Evolutionary conservation across 2,329 filamentous ascomycete species (phyloP), one percentile per base, ranked within the genome.

Genomic region (Erysiphe neolycopersici): DNA sequence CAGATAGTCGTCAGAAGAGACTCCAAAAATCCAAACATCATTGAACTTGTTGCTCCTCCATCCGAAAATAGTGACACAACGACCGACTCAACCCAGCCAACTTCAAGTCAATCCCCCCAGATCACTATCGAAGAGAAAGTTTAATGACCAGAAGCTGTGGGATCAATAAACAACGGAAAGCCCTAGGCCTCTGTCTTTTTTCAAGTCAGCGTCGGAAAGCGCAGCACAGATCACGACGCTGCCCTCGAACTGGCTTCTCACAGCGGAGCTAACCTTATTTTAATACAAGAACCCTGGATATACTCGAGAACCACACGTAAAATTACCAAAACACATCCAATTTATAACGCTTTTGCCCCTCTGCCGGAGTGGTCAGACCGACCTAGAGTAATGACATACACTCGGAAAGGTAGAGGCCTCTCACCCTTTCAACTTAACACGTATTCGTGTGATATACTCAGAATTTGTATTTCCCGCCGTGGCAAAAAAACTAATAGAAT

Each of bases 341-440:
- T 10, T 17, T 38, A 16, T 8, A 5, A 18, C 1, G n/a, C 37
- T 38, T 17, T 38, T 13, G n/a, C 39, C 17, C 26, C 39, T 12
- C 26, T 41, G 30, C 39, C 39, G 14, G 14, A 30, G 9, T 41
- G n/a, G n/a, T n/a, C n/a, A n/a, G n/a, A n/a, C n/a, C n/a, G n/a
- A n/a, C n/a, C n/a, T n/a, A n/a, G n/a, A 16, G 39, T 17, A n/a
- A 41, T 41, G 39, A 41, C 26, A 13, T 41, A 41, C 29, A 41
- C 39, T 14, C 39, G 22, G 12, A 41, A 41, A 22, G 39, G 26
- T 11, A 30, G 39, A 16, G 29, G 26, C 14, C 39, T 41, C 14
- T 41, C 39, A 41, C 19, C 39, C 18, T 41, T n/a, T 17, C 26
- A 32, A 32, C 39, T 26, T 17, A 41, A 31, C 29, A 41, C 6